phyloP scores from a whole-genome alignment of 371 early-diverging fungal species.

The Mucor piriformis region DNA sequence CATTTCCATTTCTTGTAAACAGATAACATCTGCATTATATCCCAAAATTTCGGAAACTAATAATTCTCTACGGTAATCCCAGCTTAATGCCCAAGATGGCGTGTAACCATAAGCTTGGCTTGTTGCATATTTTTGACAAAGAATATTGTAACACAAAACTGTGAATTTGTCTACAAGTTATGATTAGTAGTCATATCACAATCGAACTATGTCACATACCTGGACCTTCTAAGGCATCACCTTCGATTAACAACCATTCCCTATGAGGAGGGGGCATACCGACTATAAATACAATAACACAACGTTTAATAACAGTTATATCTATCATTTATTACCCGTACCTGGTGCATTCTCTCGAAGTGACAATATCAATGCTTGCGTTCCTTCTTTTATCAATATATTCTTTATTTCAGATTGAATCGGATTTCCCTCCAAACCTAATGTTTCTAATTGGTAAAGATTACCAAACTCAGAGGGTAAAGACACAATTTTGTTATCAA shows the following conservation, averaged over 20 bases:
- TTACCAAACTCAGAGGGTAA: slow-evolving; percentile 94
- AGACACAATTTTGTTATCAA: slow-evolving; percentile 90
- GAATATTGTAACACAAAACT: slow-evolving; percentile 94
- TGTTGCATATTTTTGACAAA: slow-evolving; percentile 92
- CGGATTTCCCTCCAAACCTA: slow-evolving; percentile 98
- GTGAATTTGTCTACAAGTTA: slow-evolving; percentile 68
- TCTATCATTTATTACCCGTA: slow-evolving; percentile 37
- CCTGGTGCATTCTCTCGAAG: slow-evolving; percentile 92
- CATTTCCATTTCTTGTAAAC: slow-evolving; percentile 88
- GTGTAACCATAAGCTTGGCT: slow-evolving; percentile 91
- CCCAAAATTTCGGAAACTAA: slow-evolving; percentile 88
- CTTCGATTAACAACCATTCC: slow-evolving; percentile 85
- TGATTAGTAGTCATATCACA: too few relatives aligned
- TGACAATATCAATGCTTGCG: slow-evolving; percentile 83
- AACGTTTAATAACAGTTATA: neutral
- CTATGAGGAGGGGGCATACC: slow-evolving; percentile 88
- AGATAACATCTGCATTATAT: slow-evolving; percentile 93
- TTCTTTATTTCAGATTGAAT: slow-evolving; percentile 83
- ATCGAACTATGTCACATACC: slow-evolving; percentile 31
- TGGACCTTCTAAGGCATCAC: slow-evolving; percentile 32
- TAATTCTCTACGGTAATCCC: slow-evolving; percentile 94
- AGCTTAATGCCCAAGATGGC: slow-evolving; percentile 95
- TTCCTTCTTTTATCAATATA: slow-evolving; percentile 87
- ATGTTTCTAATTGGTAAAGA: slow-evolving; percentile 88
- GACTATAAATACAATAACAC: slow-evolving; percentile 46